A percentile compares a stretch with the other conserved stretches of the same genome.
These are phyloP conservation scores for Pleurotus tuoliensis DNA, from an alignment of 768 basidiomycete species.

Conservation along the genomic window DNA sequence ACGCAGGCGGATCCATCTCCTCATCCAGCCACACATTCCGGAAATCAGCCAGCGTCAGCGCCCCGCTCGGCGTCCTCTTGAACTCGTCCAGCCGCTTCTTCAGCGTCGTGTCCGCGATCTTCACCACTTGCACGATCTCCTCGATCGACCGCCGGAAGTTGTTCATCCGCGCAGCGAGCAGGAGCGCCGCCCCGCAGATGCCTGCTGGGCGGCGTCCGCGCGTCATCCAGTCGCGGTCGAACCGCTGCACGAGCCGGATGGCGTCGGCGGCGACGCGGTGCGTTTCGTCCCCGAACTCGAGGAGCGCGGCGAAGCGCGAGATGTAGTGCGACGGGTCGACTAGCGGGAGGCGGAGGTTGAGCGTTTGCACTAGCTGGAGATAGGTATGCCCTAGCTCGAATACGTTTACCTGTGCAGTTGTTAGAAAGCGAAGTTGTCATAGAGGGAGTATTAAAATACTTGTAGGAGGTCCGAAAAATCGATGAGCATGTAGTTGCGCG, in stretches of 20 bases:
- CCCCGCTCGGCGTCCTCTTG: conserved; percentile 82
- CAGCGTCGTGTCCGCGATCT: conserved; percentile 94
- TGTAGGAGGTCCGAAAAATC: conserved; percentile 97
- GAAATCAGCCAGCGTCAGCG: conserved; percentile 85
- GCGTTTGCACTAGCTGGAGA: conserved; percentile 85
- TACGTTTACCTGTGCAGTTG: conserved; percentile 75
- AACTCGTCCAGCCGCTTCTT: conserved; percentile 95
- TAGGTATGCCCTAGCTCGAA: conserved; percentile 97
- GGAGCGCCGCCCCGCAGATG: conserved; percentile 92
- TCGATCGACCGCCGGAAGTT: conserved; percentile 91
- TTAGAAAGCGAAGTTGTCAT: background rate
- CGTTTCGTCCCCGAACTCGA: conserved; percentile 95
- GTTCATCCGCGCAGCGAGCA: conserved; percentile 97
- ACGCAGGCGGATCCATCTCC: conserved; percentile 89
- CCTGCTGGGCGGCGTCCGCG: conserved; percentile 93
- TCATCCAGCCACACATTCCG: conserved; percentile 88
- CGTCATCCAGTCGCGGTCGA: conserved; percentile 97
- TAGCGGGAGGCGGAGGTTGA: conserved; percentile 80
- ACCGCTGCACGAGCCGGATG: conserved; percentile 86
- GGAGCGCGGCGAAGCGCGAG: conserved; percentile 87
- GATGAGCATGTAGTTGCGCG: conserved; percentile 93
- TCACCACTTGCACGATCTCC: conserved; percentile 98
- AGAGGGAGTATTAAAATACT: conserved; percentile 35
- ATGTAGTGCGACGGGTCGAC: conserved; percentile 98
- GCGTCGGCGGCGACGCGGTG: conserved; percentile 91